A percentile compares a stretch with the other conserved stretches of the same genome.
These are phyloP conservation scores for Loxodes magnus DNA, from an alignment of 73 alveolate species.

Conservation along the genomic window DNA sequence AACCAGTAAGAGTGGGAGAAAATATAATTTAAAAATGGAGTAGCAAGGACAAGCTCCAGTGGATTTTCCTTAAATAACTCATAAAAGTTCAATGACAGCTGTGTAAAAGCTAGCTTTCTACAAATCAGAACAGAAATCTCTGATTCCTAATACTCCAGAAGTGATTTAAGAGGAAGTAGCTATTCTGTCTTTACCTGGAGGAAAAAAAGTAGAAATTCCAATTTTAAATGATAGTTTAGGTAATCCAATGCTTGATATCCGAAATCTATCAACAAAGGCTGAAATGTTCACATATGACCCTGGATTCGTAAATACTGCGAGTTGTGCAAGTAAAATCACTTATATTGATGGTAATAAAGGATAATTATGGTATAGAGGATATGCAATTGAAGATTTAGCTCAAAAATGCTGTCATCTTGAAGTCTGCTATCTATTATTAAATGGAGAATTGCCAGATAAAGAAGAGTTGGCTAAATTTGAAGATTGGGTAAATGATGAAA, in stretches of 20 bases:
- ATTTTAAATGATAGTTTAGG: constrained; percentile 58
- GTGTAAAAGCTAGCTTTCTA: no score
- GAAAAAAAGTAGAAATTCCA: constrained; percentile 48
- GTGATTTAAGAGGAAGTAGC: no score
- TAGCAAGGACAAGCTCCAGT: no score
- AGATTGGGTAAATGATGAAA: constrained; percentile 48
- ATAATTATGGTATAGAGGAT: constrained; percentile 72
- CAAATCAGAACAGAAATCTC: no score
- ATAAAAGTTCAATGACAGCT: no score
- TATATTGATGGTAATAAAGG: constrained; percentile 83
- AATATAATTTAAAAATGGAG: no score
- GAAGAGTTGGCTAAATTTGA: constrained; percentile 46
- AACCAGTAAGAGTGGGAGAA: no score
- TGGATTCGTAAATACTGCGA: constrained; percentile 69
- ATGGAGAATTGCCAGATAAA: constrained; percentile 73
- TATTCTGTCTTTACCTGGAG: constrained; percentile 50
- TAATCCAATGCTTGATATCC: constrained; percentile 62
- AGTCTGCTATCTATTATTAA: constrained; percentile 62
- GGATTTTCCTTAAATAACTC: no score
- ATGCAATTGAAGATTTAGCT: constrained; percentile 67
- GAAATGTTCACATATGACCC: constrained; percentile 74
- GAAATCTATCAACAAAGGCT: constrained; percentile 41
- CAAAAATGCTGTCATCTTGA: constrained; percentile 61
- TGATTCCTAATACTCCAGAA: no score
- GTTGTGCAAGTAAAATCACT: constrained; percentile 67